Evolutionary conservation across 1,139 yeast genomes (phyloP).

Genomic region (Debaryomycetaceae sp.): DNA sequence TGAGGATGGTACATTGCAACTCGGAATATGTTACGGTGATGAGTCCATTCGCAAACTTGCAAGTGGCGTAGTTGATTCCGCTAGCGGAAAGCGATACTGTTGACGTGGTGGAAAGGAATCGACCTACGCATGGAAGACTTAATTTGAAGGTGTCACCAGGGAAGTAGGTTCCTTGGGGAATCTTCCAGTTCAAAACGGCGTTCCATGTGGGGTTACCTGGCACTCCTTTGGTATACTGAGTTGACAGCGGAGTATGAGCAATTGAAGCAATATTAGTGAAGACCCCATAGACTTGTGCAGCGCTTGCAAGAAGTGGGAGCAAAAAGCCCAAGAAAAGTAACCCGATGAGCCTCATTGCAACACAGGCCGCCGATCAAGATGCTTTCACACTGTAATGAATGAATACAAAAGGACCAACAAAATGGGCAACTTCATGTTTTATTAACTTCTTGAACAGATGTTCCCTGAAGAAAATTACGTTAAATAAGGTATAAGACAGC

Average conservation of each 20-base stretch:
- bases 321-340: no score
- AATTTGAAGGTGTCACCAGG: slow-evolving; percentile 32
- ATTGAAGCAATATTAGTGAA: background rate
- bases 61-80: slow-evolving; percentile 21
- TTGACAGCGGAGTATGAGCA: background rate
- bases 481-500: no score
- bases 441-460: no score
- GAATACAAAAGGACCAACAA: no score
- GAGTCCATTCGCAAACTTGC: slow-evolving; percentile 21
- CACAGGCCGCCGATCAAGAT: no score
- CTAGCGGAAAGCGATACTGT: slow-evolving; percentile 16
- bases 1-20: slow-evolving; percentile 21
- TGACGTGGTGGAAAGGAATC: slow-evolving; percentile 18
- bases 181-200: slow-evolving; percentile 21
- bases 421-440: no score
- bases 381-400: no score
- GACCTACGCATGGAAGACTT: slow-evolving; percentile 27
- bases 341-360: no score
- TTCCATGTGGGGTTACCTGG: slow-evolving; percentile 23
- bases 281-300: background rate
- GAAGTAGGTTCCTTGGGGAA: slow-evolving; percentile 15
- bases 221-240: slow-evolving; percentile 3
- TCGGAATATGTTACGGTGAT: slow-evolving; percentile 19
- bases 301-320: background rate
- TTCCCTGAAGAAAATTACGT: no score